phyloP scores from a whole-genome alignment of 345 rosid genomes.

The Gynandropsis gynandra region DNA sequence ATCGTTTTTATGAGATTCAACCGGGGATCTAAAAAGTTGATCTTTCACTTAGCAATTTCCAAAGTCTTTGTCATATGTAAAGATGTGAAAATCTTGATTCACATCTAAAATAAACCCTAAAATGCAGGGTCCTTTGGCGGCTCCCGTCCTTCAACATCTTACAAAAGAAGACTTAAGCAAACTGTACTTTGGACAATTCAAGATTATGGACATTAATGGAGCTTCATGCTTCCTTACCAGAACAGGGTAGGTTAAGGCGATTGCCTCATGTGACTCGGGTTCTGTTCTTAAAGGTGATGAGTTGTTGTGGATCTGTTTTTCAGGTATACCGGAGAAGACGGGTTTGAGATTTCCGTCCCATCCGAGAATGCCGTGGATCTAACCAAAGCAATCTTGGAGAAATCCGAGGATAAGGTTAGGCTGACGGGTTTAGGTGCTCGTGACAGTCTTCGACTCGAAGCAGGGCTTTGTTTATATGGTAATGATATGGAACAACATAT shows the following conservation, averaged over 20 bases:
- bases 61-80: no score
- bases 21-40: no score
- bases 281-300: background rate
- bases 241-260: constrained; percentile 56
- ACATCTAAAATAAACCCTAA: background rate
- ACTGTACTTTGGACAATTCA: constrained; percentile 87
- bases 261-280: no score
- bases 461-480: constrained; percentile 83
- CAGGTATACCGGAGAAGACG: constrained; percentile 97
- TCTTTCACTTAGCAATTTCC: no score
- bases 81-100: no score
- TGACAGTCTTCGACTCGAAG: constrained; percentile 96
- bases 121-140: constrained; percentile 91
- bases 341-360: constrained; percentile 95
- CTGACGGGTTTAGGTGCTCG: constrained; percentile 92
- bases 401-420: constrained; percentile 85
- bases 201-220: constrained; percentile 74
- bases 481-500: constrained; percentile 94
- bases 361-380: constrained; percentile 75
- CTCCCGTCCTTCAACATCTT: constrained; percentile 77
- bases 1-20: no score
- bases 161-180: constrained; percentile 88
- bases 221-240: constrained; percentile 78
- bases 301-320: constrained; percentile 11
- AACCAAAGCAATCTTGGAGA: constrained; percentile 87